A percentile compares a stretch with the other conserved stretches of the same genome.
Conservation (phyloP, 1,284 basidiomycete species). For the Ceratobasidium sp. region DNA sequence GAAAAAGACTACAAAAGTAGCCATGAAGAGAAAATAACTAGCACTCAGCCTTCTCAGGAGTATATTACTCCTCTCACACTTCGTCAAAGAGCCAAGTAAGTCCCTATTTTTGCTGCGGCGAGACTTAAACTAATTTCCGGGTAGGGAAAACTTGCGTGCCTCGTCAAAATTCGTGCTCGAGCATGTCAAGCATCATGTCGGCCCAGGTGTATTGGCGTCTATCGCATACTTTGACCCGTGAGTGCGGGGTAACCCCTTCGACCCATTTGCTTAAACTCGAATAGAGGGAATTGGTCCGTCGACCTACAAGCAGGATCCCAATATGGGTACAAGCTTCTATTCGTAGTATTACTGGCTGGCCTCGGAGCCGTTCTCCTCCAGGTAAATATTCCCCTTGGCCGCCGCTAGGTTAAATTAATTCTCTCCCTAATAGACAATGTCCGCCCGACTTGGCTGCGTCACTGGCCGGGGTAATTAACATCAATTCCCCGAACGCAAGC, state of each 20-base stretch:
- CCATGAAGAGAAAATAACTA: not conserved
- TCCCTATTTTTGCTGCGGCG: not conserved
- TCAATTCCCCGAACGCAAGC: not conserved
- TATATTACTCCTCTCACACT: not conserved
- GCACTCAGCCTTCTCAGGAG: not conserved
- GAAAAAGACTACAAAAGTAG: not conserved
- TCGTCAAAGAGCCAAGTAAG: not conserved
- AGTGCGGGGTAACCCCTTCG: not conserved
- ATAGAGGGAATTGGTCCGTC: slow-evolving; percentile 74
- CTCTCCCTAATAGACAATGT: slow-evolving; percentile 52
- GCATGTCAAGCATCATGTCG: not conserved
- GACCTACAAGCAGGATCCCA: slow-evolving; percentile 78
- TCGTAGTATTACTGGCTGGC: slow-evolving; percentile 85
- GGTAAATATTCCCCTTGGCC: slow-evolving; percentile 56
- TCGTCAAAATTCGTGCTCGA: not conserved
- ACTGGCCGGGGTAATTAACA: slow-evolving; percentile 6
- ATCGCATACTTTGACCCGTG: slow-evolving; percentile 33
- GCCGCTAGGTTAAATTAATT: not conserved
- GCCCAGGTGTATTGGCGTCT: slow-evolving; percentile 11
- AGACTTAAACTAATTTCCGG: not conserved
- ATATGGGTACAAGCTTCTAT: slow-evolving; percentile 87
- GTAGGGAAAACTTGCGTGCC: not conserved
- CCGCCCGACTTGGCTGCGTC: slow-evolving; percentile 9
- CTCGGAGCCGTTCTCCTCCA: slow-evolving; percentile 83
- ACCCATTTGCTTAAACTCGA: not conserved